Evolutionary conservation across 768 basidiomycete species (phyloP).

Genomic region (Wakefieldia striispora): DNA sequence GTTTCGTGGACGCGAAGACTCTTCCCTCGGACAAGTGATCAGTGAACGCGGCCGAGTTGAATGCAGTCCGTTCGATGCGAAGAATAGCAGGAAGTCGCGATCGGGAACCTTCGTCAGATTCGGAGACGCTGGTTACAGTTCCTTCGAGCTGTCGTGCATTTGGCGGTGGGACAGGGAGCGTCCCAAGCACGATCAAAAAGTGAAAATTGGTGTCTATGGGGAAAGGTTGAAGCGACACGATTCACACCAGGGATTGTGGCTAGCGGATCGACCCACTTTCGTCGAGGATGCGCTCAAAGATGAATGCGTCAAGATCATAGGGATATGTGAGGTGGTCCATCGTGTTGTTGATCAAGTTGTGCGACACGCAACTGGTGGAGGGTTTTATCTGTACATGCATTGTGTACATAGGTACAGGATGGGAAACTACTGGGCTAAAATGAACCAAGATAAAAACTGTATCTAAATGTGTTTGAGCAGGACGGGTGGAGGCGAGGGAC

Average conservation of each 20-base stretch:
- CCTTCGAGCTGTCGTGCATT: constrained; percentile 13
- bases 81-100: constrained; percentile 58
- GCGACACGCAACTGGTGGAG: too few relatives aligned
- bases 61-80: constrained; percentile 74
- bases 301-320: constrained; percentile 44
- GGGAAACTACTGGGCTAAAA: too few relatives aligned
- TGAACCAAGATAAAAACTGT: too few relatives aligned
- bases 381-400: too few relatives aligned
- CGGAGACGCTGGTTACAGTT: constrained; percentile 5
- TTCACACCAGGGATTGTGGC: too few relatives aligned
- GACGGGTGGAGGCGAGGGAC: too few relatives aligned
- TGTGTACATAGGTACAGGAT: too few relatives aligned
- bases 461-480: too few relatives aligned
- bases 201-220: constrained; percentile 56
- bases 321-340: constrained; percentile 3
- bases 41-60: constrained; percentile 41
- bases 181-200: constrained; percentile 67
- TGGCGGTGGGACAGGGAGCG: constrained; percentile 37
- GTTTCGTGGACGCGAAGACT: constrained; percentile 40
- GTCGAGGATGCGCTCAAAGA: constrained; percentile 49
- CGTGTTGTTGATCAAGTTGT: not conserved
- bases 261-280: constrained; percentile 35
- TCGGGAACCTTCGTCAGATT: not conserved
- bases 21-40: constrained; percentile 35
- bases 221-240: too few relatives aligned